Conservation (phyloP, 129 eudicot genomes). For the Tagetes patula region DNA sequence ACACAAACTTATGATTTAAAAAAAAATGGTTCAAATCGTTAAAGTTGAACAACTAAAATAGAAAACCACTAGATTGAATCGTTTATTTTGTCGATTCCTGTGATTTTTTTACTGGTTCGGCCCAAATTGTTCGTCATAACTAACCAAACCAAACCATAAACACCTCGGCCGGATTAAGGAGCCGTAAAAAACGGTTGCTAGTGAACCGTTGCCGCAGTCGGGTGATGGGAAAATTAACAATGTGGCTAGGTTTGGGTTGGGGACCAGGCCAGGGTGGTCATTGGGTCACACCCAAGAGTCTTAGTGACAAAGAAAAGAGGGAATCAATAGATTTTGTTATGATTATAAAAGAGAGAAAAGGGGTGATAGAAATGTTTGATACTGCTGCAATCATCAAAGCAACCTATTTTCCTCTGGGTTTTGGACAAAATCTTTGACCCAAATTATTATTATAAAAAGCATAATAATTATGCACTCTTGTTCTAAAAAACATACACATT, state of each 20-base stretch:
- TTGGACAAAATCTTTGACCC: slow-evolving; percentile 44
- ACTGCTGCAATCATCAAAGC: slow-evolving; percentile 75
- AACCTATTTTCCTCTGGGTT: slow-evolving; percentile 52
- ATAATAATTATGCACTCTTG: slow-evolving; percentile 21
- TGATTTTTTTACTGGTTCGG: too few relatives aligned
- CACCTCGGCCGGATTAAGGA: not conserved
- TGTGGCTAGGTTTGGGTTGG: slow-evolving; percentile 25
- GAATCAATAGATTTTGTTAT: slow-evolving; percentile 44
- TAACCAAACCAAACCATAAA: not conserved
- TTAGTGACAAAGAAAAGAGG: slow-evolving; percentile 38
- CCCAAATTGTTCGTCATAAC: not conserved
- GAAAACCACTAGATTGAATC: too few relatives aligned
- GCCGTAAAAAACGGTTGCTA: not conserved
- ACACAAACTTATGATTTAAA: too few relatives aligned
- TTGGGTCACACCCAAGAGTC: slow-evolving; percentile 35
- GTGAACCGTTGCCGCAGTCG: not conserved
- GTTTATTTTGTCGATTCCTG: too few relatives aligned
- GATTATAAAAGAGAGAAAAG: slow-evolving; percentile 34
- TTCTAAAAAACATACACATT: slow-evolving; percentile 30
- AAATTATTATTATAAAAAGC: slow-evolving; percentile 26
- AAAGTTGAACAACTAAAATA: too few relatives aligned
- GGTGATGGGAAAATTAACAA: slow-evolving; percentile 16
- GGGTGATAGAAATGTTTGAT: slow-evolving; percentile 44
- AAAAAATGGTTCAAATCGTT: too few relatives aligned
- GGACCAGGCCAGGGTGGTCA: slow-evolving; percentile 35